Conservation (phyloP, 2,329 filamentous ascomycete species). For the Lasiodiplodia theobromae region DNA sequence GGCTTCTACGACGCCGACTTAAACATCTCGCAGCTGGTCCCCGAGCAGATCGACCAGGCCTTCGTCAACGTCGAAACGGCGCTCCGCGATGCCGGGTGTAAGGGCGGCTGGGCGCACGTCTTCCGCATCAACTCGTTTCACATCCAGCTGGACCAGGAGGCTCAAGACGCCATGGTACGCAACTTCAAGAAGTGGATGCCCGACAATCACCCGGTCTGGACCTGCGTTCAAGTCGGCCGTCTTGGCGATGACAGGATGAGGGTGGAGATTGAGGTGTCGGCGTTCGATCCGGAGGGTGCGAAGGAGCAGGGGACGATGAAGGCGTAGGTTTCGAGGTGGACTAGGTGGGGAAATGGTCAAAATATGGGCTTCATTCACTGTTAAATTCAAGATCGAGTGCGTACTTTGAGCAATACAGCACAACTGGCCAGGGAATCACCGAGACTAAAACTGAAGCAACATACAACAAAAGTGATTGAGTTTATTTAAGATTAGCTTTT, state of each 20-base stretch:
- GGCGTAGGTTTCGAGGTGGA: no score
- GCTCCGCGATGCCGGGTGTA: slow-evolving; percentile 62
- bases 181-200: slow-evolving; percentile 39
- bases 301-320: neutral
- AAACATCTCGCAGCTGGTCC: slow-evolving; percentile 28
- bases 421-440: no score
- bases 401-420: no score
- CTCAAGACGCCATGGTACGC: slow-evolving; percentile 33
- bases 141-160: slow-evolving; percentile 34
- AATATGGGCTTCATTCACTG: no score
- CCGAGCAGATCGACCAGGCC: slow-evolving; percentile 49
- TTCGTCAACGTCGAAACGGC: slow-evolving; percentile 64
- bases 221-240: slow-evolving; percentile 34
- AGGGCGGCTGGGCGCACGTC: slow-evolving; percentile 62
- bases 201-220: slow-evolving; percentile 37
- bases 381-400: no score
- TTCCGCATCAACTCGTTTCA: slow-evolving; percentile 41
- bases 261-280: slow-evolving; percentile 36
- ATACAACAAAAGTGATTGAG: no score
- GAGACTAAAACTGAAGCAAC: no score
- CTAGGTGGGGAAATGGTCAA: no score
- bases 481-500: no score
- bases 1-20: slow-evolving; percentile 40
- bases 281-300: slow-evolving; percentile 29
- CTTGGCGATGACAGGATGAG: slow-evolving; percentile 50